Conservation (phyloP, 2,329 filamentous ascomycete genomes). For the Cladorrhinum sp. region DNA sequence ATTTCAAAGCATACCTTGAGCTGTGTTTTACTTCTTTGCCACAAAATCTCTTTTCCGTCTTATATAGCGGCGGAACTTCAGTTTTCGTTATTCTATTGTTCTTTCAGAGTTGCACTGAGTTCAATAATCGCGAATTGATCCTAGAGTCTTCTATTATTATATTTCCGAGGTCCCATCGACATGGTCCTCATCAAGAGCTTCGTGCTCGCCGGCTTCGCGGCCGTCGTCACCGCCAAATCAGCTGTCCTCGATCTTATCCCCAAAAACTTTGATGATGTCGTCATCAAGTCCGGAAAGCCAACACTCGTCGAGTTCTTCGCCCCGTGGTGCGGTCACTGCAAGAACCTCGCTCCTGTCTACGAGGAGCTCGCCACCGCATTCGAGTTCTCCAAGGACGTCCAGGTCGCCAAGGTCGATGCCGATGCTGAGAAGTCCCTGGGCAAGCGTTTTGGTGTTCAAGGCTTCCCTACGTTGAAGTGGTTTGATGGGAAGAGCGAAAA, state of each 20-base stretch:
- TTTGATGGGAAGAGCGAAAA: slow-evolving; percentile 92
- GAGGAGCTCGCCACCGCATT: slow-evolving; percentile 81
- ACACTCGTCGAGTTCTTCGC: slow-evolving; percentile 98
- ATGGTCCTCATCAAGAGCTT: slow-evolving; percentile 62
- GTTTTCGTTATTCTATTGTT: slow-evolving; percentile 3
- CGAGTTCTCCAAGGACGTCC: slow-evolving; percentile 68
- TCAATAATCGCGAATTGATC: neutral
- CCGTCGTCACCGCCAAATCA: slow-evolving; percentile 64
- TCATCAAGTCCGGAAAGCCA: slow-evolving; percentile 88
- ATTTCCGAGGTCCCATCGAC: slow-evolving; percentile 22
- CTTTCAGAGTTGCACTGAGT: slow-evolving; percentile 3
- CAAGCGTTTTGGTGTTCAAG: slow-evolving; percentile 82
- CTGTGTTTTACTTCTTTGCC: slow-evolving; percentile 11
- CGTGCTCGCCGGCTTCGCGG: slow-evolving; percentile 53
- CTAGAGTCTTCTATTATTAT: slow-evolving; percentile 1
- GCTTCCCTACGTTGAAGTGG: slow-evolving; percentile 96
- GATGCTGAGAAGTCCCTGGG: slow-evolving; percentile 83
- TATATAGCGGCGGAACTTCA: neutral
- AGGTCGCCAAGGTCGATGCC: slow-evolving; percentile 94
- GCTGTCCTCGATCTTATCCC: slow-evolving; percentile 88
- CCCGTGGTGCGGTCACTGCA: slow-evolving; percentile 99
- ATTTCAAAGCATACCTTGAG: slow-evolving; percentile 36
- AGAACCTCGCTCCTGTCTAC: slow-evolving; percentile 90
- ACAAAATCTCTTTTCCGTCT: neutral
- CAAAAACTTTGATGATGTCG: slow-evolving; percentile 85